Evolutionary conservation across 108 stramenopile species (phyloP).

Genomic region (Chaetoceros muelleri): DNA sequence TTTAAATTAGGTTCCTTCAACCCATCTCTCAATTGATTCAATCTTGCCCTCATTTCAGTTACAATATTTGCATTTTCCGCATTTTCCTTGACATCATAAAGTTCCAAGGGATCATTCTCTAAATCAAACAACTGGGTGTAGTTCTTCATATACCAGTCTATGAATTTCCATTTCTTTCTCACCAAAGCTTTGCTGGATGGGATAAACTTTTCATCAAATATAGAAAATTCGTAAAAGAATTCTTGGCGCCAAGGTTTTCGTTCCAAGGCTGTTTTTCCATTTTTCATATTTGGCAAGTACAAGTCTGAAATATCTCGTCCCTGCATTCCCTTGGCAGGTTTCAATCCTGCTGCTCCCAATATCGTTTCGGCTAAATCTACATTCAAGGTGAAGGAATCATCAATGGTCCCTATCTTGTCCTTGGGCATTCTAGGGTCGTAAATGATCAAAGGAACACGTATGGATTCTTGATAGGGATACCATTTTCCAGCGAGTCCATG

Average conservation of each 20-base stretch:
- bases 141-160: conserved; percentile 67
- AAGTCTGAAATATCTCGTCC: conserved; percentile 65
- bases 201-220: conserved; percentile 13
- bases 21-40: background rate
- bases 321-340: conserved; percentile 45
- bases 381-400: conserved; percentile 63
- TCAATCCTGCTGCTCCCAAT: conserved; percentile 43
- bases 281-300: conserved; percentile 23
- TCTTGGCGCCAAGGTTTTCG: conserved; percentile 47
- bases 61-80: background rate
- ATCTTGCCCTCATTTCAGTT: background rate
- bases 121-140: conserved; percentile 74
- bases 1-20: background rate
- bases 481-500: conserved; percentile 29
- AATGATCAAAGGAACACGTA: conserved; percentile 70
- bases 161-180: conserved; percentile 61
- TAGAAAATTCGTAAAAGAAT: conserved; percentile 65
- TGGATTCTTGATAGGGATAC: conserved; percentile 62
- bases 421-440: conserved; percentile 70
- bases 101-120: conserved; percentile 62
- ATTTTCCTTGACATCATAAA: conserved; percentile 44
- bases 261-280: conserved; percentile 8
- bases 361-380: conserved; percentile 76
- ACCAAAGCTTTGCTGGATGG: conserved; percentile 69
- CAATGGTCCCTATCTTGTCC: conserved; percentile 29